Evolutionary conservation across 1,284 basidiomycete species (phyloP), one percentile per base, ranked within the genome.

Genomic region (Xanthoconium separans): DNA sequence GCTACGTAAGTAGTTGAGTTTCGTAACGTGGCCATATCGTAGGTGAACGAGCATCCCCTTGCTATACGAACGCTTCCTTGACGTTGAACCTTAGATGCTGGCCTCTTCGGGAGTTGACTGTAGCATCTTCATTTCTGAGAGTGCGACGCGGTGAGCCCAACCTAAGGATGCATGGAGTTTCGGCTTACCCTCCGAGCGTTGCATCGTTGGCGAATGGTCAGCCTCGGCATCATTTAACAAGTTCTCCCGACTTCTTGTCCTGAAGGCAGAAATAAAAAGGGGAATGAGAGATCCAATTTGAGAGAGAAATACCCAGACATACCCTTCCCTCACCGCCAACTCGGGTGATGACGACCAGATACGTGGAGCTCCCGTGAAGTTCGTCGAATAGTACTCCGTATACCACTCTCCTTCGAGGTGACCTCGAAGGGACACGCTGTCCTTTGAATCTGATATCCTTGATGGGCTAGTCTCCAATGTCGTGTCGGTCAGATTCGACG

Each of bases 401-500:
- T 75, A 6, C 76, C 3, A 72, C 18, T 60, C 63, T 5, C 62
- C 58, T 42, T 40, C 44, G 2, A 66, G 62, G 13, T 74, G 73
- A 31, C 75, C 75, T 13, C 69, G 70, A 10, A 76, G 76, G 43
- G 77, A 78, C 2, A 79, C 78, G 37, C 86, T 82, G 62, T 87
- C 85, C 39, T 78, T 73, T 2, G 80, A 80, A 5, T 7, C 37
- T n/a, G 34, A 15, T 2, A 73, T n/a, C 16, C 16, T 36, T 15
- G 34, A 16, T 9, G 4, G 16, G 34, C 34, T 36, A 10, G 16
- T 82, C 30, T 73, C 71, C 0, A 82, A 78, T 51, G 79, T 73
- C 33, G 71, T 70, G 34, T 87, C 81, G 13, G 89, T 85, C 39
- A 87, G 71, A 59, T 89, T 89, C 2, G 82, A 81, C 13, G 86